Evolutionary conservation across 768 basidiomycete genomes (phyloP).

Genomic region (Gloeophyllum trabeum): DNA sequence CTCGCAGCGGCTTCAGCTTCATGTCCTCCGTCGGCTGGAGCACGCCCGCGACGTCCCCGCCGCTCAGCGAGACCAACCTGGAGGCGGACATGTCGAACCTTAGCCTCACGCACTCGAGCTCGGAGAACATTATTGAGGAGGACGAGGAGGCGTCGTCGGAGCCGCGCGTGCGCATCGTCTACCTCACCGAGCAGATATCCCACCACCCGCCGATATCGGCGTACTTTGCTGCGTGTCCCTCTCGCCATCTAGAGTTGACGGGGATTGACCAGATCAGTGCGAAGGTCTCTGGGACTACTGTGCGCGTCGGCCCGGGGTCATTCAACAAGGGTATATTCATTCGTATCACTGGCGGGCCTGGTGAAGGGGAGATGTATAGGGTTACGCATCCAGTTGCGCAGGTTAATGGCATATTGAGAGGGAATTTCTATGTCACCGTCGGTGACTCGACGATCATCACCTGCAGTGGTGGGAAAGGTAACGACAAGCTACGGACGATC

Average conservation of each 20-base stretch:
- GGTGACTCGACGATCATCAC: slow-evolving; percentile 73
- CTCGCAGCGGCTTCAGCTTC: slow-evolving; percentile 43
- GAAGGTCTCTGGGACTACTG: slow-evolving; percentile 77
- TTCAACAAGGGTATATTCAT: slow-evolving; percentile 88
- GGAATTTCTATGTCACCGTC: slow-evolving; percentile 86
- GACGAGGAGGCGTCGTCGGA: slow-evolving; percentile 18
- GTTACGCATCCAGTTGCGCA: slow-evolving; percentile 84
- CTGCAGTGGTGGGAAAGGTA: slow-evolving; percentile 56
- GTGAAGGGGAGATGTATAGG: slow-evolving; percentile 72
- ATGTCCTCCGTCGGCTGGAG: slow-evolving; percentile 40
- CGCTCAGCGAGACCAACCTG: slow-evolving; percentile 30
- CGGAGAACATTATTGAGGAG: slow-evolving; percentile 18
- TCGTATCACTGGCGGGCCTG: slow-evolving; percentile 59
- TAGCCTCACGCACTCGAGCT: slow-evolving; percentile 31
- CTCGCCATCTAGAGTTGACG: slow-evolving; percentile 53
- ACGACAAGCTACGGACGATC: slow-evolving; percentile 61
- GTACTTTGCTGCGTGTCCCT: slow-evolving; percentile 69
- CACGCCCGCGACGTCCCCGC: slow-evolving; percentile 44
- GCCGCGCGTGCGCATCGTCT: slow-evolving; percentile 56
- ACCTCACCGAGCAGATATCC: slow-evolving; percentile 87
- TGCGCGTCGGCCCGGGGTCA: slow-evolving; percentile 74
- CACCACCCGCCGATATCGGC: slow-evolving; percentile 95
- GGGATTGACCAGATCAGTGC: slow-evolving; percentile 94
- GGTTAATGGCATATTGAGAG: slow-evolving; percentile 88
- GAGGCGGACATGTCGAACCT: slow-evolving; percentile 52